A percentile compares a stretch with the other conserved stretches of the same genome.
Conservation (phyloP, 331 rosid genomes). For the Quercus phellos region DNA sequence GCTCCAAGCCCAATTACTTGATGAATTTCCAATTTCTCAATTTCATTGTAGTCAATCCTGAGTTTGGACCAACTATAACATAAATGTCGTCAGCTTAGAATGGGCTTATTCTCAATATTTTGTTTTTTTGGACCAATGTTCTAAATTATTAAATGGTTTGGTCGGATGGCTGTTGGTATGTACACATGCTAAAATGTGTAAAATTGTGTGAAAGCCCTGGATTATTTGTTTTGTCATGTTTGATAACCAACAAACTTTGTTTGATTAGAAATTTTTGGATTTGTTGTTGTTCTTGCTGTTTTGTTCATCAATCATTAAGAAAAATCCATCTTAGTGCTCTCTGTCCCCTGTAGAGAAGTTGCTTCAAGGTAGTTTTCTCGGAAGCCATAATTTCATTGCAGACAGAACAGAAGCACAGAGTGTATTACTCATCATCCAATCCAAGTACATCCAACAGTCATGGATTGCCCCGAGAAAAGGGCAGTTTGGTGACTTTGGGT, state of each 20-base stretch:
- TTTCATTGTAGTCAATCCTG: no score
- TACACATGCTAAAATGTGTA: background rate
- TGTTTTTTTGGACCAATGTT: background rate
- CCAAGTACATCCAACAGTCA: slow-evolving; percentile 8
- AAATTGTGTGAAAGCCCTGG: no score
- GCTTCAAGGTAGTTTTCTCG: slow-evolving; percentile 11
- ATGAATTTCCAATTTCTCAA: slow-evolving; percentile 18
- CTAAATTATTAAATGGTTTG: background rate
- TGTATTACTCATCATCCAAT: slow-evolving; percentile 6
- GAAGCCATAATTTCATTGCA: background rate
- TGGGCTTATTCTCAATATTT: background rate
- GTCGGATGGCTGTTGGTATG: background rate
- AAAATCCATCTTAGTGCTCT: slow-evolving; percentile 26
- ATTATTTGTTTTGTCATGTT: background rate
- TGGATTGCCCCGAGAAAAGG: background rate
- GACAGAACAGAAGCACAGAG: slow-evolving; percentile 15
- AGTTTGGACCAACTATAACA: slow-evolving; percentile 5
- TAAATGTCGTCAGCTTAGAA: slow-evolving; percentile 15
- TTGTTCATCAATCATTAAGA: slow-evolving; percentile 26
- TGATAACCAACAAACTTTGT: background rate
- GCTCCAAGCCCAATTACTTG: slow-evolving; percentile 19
- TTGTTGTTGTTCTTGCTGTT: slow-evolving; percentile 7
- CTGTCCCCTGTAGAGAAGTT: slow-evolving; percentile 10
- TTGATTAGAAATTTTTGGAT: slow-evolving; percentile 12
- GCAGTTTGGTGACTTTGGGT: background rate